These are phyloP conservation scores for Colletotrichum sp. DNA, from an alignment of 2,329 filamentous ascomycete species.

Conservation along the genomic window DNA sequence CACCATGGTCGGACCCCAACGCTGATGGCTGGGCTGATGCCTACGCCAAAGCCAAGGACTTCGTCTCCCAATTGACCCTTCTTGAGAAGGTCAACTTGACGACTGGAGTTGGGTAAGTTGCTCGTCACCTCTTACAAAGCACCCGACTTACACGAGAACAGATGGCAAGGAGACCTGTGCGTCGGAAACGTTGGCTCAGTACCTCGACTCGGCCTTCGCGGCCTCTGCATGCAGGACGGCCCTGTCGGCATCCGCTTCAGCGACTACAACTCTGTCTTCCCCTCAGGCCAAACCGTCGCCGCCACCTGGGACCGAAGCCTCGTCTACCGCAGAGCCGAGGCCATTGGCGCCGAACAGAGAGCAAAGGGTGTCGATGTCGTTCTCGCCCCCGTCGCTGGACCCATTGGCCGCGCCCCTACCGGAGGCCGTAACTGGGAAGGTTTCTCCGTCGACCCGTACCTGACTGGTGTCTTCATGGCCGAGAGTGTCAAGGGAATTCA, in stretches of 20 bases:
- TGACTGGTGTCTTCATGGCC: conserved; percentile 74
- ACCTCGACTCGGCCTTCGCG: conserved; percentile 71
- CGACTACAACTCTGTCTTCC: conserved; percentile 84
- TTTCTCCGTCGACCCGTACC: conserved; percentile 73
- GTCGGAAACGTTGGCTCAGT: conserved; percentile 79
- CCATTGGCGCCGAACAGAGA: conserved; percentile 66
- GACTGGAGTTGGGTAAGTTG: conserved; percentile 79
- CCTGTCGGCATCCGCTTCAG: conserved; percentile 79
- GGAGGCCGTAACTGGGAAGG: conserved; percentile 69
- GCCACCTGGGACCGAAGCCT: conserved; percentile 82
- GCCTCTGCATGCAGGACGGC: conserved; percentile 86
- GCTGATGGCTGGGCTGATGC: conserved; percentile 77
- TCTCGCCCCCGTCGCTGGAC: conserved; percentile 56
- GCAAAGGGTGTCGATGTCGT: conserved; percentile 80
- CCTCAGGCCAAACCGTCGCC: conserved; percentile 78
- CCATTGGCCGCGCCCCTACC: conserved; percentile 50
- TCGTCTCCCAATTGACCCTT: conserved; percentile 84
- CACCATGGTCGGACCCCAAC: conserved; percentile 81
- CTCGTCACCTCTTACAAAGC: not conserved
- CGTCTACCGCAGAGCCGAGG: conserved; percentile 56
- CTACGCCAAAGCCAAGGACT: conserved; percentile 75
- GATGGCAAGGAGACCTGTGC: conserved; percentile 73
- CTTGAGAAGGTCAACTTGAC: conserved; percentile 94
- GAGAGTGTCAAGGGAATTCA: conserved; percentile 82
- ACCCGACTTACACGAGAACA: conserved; percentile 33